phyloP scores from a whole-genome alignment of 2,329 filamentous ascomycete species.

The Colletotrichum higginsianum region DNA sequence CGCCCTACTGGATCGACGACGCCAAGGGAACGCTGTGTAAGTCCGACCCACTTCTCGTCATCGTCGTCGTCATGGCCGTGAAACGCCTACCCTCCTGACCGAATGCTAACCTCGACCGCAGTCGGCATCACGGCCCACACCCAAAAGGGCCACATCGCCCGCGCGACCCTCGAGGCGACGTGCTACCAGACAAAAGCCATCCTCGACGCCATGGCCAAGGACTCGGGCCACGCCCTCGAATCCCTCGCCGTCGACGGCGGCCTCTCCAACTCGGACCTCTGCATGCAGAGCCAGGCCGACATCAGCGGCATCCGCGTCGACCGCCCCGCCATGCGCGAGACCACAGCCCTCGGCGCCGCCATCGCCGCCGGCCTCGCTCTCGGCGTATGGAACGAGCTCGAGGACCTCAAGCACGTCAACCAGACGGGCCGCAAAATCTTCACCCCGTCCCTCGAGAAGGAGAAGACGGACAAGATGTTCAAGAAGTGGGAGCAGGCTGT shows the following conservation, averaged over 20 bases:
- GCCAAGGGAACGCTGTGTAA: conserved; percentile 87
- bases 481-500: conserved; percentile 71
- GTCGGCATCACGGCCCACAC: conserved; percentile 90
- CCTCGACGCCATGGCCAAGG: conserved; percentile 90
- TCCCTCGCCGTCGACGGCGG: conserved; percentile 89
- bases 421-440: conserved; percentile 79
- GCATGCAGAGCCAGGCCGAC: conserved; percentile 93
- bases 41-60: conserved; percentile 47
- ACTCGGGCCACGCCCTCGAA: conserved; percentile 82
- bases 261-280: conserved; percentile 89
- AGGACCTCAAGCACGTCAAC: conserved; percentile 82
- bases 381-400: conserved; percentile 80
- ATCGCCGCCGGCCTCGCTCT: conserved; percentile 91
- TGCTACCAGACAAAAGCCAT: conserved; percentile 96
- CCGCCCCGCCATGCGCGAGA: conserved; percentile 90
- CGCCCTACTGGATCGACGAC: conserved; percentile 95
- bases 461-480: conserved; percentile 59
- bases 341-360: conserved; percentile 88
- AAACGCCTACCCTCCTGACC: not conserved
- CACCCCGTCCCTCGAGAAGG: conserved; percentile 71
- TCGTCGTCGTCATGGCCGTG: too few relatives aligned
- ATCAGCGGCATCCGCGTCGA: conserved; percentile 87
- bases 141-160: conserved; percentile 86
- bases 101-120: conserved; percentile 47
- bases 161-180: conserved; percentile 90